Conservation (phyloP, 805 yeast species). For the Schizosaccharomyces lindneri region DNA sequence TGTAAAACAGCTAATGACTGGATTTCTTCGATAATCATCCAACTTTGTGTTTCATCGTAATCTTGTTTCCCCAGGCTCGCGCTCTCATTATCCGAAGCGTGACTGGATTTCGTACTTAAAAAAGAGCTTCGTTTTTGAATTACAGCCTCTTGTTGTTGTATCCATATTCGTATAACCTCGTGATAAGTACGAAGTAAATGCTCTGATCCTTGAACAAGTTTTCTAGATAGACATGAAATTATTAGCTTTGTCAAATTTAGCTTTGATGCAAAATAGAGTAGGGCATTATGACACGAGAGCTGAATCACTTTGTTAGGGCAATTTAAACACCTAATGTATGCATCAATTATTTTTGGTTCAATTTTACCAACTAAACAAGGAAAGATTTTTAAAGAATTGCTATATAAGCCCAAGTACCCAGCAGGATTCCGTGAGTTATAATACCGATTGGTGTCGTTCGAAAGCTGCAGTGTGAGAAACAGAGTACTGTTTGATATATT, state of each 20-base stretch:
- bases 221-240: neutral
- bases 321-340: neutral
- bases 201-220: neutral
- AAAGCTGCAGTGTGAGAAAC: neutral
- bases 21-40: slow-evolving; percentile 74
- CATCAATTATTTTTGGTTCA: neutral
- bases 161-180: neutral
- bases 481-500: neutral
- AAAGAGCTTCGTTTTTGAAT: neutral
- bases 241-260: neutral
- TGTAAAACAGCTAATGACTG: slow-evolving; percentile 91
- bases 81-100: neutral
- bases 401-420: neutral
- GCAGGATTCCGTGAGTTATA: neutral
- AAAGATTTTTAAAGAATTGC: neutral
- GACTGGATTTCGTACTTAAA: neutral
- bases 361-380: neutral
- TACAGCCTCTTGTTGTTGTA: neutral
- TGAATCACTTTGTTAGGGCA: neutral
- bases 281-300: neutral
- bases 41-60: slow-evolving; percentile 8
- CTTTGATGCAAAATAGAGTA: neutral
- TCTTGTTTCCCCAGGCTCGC: neutral
- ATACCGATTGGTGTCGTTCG: neutral
- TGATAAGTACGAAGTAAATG: neutral